phyloP scores from a whole-genome alignment of 176 grass and related monocot genomes.

The Lolium rigidum region DNA sequence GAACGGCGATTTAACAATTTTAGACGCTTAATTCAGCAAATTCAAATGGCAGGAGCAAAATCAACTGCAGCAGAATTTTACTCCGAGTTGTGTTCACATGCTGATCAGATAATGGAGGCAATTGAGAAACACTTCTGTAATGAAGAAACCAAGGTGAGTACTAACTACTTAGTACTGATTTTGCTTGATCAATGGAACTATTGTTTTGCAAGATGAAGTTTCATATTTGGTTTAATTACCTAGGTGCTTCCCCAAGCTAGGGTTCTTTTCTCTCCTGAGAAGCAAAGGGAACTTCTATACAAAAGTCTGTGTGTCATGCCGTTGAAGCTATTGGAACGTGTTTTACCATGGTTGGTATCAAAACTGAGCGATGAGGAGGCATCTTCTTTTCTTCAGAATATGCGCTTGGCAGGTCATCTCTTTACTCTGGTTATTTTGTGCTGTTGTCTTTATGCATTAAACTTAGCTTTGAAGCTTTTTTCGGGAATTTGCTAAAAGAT shows the following conservation, averaged over 20 bases:
- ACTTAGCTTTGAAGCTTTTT: slow-evolving; percentile 22
- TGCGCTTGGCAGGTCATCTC: slow-evolving; percentile 77
- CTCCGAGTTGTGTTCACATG: slow-evolving; percentile 83
- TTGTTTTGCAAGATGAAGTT: slow-evolving; percentile 22
- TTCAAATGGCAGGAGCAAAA: slow-evolving; percentile 79
- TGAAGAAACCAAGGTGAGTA: slow-evolving; percentile 90
- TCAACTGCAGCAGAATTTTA: slow-evolving; percentile 72
- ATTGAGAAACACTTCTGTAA: slow-evolving; percentile 89
- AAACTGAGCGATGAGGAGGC: slow-evolving; percentile 83
- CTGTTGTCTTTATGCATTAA: slow-evolving; percentile 31
- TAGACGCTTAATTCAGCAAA: slow-evolving; percentile 91
- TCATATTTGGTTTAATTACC: slow-evolving; percentile 47
- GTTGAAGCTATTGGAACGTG: slow-evolving; percentile 88
- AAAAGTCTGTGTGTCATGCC: slow-evolving; percentile 95
- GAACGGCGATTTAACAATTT: slow-evolving; percentile 82
- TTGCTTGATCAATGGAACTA: slow-evolving; percentile 24
- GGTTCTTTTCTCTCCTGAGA: slow-evolving; percentile 85
- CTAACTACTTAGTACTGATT: not conserved
- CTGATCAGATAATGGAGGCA: slow-evolving; percentile 94
- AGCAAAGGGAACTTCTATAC: slow-evolving; percentile 88
- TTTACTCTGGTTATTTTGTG: slow-evolving; percentile 20
- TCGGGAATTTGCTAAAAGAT: slow-evolving; percentile 49
- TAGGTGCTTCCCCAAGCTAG: slow-evolving; percentile 99
- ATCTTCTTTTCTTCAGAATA: slow-evolving; percentile 86
- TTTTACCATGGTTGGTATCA: slow-evolving; percentile 89